phyloP scores from a whole-genome alignment of 2,329 filamentous ascomycete genomes.

The Penicillium sp. region DNA sequence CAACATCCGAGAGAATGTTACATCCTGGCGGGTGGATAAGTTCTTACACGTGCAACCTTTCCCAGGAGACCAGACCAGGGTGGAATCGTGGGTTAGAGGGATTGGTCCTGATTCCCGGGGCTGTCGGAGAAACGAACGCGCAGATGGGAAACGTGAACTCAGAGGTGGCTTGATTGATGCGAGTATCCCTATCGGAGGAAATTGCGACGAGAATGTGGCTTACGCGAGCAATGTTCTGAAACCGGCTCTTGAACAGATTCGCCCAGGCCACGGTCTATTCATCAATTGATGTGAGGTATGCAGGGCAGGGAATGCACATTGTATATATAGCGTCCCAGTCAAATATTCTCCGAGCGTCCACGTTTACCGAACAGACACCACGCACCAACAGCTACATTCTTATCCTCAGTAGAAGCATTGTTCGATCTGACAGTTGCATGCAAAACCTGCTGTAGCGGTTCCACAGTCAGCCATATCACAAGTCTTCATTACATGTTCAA shows the following conservation, averaged over 20 bases:
- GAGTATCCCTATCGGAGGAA: neutral
- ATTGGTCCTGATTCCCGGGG: neutral
- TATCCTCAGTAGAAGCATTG: no score
- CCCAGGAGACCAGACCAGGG: neutral
- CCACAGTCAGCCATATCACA: no score
- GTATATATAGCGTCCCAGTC: no score
- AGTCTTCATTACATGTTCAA: no score
- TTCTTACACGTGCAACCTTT: constrained; percentile 1
- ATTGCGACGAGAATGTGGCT: constrained; percentile 1
- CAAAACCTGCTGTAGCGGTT: no score
- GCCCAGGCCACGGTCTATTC: neutral
- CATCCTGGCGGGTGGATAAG: neutral
- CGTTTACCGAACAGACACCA: no score
- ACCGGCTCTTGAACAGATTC: neutral
- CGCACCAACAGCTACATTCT: no score
- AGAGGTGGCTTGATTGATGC: neutral
- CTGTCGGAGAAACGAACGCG: constrained; percentile 8
- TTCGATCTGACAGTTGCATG: no score
- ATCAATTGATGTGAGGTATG: neutral
- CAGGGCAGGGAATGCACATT: no score
- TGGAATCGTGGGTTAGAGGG: neutral
- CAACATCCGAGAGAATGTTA: constrained; percentile 12
- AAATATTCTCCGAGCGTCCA: no score
- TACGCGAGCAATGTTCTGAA: neutral
- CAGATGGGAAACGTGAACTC: neutral